Evolutionary conservation across 192 early-diverging fungal species (phyloP), one percentile per base, ranked within the genome.

Genomic region (Pecoramyces ruminantium): DNA sequence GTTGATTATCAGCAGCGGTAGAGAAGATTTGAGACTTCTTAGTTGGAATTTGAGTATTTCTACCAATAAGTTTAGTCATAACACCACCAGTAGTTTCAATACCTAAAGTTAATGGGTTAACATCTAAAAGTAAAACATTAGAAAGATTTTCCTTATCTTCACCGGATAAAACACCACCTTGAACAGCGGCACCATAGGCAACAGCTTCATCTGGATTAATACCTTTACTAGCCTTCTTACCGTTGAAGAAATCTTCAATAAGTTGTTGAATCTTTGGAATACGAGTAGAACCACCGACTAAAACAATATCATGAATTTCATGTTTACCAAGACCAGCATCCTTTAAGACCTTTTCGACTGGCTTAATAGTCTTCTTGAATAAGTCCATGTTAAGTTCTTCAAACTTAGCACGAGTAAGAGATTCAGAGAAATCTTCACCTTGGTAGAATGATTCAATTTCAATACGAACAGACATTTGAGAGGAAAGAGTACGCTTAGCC

Each of bases 151-250:
- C 83, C 38, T 89, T 88, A 78, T 87, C 85, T 82, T 88, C 83
- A 82, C 95, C 95, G 83, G 88, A 87, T 82, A 97, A 90, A 82
- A 96, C 92, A 87, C 93, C 97, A 80, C 92, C 97, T 89, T 97
- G 96, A 80, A 98, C 94, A 80, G 97, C 96, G 79, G 97, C 97
- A 89, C 97, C 97, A 83, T 95, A 97, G 78, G 97, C 97, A 81
- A 98, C 97, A 83, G 96, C 97, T 89, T 98, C 97, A 88, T 98
- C 97, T 83, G 96, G 96, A 91, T 98, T 98, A 85, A 98, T 96
- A 83, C 94, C 93, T 92, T 97, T 97, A 87, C 88, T 90, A 42
- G 95, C 92, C 91, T 97, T 96, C 92, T 96, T 97, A 84, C 96
- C 95, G 86, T 95, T 94, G 84, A 98, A 98, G 90, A 89, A 97